Evolutionary conservation across 2,329 filamentous ascomycete genomes (phyloP).

Genomic region (Pestalotiopsis sp.): DNA sequence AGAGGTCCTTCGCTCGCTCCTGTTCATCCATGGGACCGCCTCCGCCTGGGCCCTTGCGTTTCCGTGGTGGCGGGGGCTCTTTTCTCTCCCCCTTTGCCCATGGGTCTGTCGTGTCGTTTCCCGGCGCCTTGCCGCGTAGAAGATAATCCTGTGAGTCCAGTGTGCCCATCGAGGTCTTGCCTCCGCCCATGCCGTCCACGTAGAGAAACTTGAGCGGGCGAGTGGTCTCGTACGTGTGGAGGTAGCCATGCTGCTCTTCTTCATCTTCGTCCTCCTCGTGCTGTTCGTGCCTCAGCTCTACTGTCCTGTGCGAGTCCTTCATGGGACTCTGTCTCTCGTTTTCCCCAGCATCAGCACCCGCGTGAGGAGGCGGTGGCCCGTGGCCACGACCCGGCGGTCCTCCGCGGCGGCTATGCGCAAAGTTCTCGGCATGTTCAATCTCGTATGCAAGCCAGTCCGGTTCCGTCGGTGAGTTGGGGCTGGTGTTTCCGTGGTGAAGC

Average conservation of each 20-base stretch:
- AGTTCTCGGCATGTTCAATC: conserved; percentile 59
- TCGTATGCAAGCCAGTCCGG: conserved; percentile 65
- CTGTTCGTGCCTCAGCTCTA: not conserved
- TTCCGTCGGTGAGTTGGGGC: conserved; percentile 42
- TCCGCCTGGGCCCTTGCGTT: not conserved
- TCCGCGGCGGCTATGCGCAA: conserved; percentile 36
- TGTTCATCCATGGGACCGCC: conserved; percentile 33
- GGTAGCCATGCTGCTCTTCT: conserved; percentile 39
- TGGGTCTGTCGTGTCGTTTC: not conserved
- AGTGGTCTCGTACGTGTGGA: conserved; percentile 54
- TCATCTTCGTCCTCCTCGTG: not conserved
- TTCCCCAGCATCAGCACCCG: not conserved
- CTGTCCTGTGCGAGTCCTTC: not conserved
- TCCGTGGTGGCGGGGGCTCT: not conserved
- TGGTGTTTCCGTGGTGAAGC: conserved; percentile 56
- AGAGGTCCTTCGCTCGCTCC: conserved; percentile 44
- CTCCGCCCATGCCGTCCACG: conserved; percentile 58
- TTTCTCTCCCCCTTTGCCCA: not conserved
- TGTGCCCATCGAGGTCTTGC: conserved; percentile 53
- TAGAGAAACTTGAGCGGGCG: conserved; percentile 52
- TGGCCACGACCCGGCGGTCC: not conserved
- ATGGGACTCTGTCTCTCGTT: not conserved
- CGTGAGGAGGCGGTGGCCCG: not conserved
- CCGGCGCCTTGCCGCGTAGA: conserved; percentile 32
- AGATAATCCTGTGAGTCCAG: conserved; percentile 54